Evolutionary conservation across 805 yeast genomes (phyloP).

Genomic region (Candida jianshihensis): DNA sequence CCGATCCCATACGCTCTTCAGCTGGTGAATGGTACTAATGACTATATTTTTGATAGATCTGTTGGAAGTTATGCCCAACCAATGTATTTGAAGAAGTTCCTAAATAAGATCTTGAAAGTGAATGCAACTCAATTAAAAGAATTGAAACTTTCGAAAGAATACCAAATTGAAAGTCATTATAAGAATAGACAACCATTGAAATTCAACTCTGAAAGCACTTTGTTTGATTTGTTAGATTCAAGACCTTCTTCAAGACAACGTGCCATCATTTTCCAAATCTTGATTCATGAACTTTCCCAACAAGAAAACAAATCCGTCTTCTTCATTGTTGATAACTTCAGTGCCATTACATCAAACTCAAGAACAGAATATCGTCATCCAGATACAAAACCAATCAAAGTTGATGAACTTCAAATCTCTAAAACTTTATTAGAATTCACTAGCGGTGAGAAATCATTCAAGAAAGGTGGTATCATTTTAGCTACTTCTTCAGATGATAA

Average conservation of each 20-base stretch:
- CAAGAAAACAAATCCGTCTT: conserved; percentile 51
- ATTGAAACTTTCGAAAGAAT: conserved; percentile 28
- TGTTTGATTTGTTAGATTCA: conserved; percentile 39
- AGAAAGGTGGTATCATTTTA: conserved; percentile 57
- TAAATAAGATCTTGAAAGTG: conserved; percentile 42
- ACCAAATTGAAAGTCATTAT: conserved; percentile 26
- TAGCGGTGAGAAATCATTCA: conserved; percentile 45
- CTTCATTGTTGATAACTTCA: conserved; percentile 69
- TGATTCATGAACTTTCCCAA: conserved; percentile 46
- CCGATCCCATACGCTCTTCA: conserved; percentile 57
- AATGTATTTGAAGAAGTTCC: conserved; percentile 58
- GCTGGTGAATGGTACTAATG: conserved; percentile 67
- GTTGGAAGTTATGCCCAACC: conserved; percentile 63
- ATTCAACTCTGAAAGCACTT: conserved; percentile 24
- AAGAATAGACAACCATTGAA: conserved; percentile 25
- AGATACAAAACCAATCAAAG: conserved; percentile 48
- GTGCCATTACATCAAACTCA: conserved; percentile 49
- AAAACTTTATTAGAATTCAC: conserved; percentile 46
- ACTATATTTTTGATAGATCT: conserved; percentile 49
- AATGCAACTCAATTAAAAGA: conserved; percentile 34
- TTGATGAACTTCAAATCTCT: conserved; percentile 58
- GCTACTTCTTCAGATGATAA: conserved; percentile 54
- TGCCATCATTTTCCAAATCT: conserved; percentile 42
- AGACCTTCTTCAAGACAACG: conserved; percentile 31
- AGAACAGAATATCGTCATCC: conserved; percentile 54